Percentiles rank a stretch among this genome's conserved stretches.
Conservation (phyloP, 2,329 filamentous ascomycete genomes). For the Alternaria sp. region DNA sequence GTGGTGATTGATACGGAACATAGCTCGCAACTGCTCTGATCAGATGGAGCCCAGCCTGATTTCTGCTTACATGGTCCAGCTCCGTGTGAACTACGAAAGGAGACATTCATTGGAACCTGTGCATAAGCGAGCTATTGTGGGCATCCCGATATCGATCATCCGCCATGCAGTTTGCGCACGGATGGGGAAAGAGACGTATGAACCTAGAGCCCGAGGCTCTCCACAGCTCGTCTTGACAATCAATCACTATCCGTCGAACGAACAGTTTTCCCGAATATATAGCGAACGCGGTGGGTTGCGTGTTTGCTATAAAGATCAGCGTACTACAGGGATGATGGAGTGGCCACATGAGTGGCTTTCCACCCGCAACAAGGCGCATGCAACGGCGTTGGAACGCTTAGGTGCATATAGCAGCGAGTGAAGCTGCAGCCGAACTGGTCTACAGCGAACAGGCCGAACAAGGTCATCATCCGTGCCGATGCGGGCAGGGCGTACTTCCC, state of each 20-base stretch:
- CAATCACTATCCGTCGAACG: neutral
- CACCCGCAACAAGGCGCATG: slow-evolving; percentile 1
- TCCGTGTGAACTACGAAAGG: neutral
- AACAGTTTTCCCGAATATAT: neutral
- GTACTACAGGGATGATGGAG: neutral
- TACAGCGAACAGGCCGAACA: neutral
- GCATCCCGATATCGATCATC: neutral
- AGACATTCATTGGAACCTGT: neutral
- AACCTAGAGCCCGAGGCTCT: neutral
- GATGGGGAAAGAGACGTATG: slow-evolving; percentile 1
- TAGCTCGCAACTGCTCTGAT: neutral
- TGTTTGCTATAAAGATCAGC: neutral
- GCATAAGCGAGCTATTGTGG: neutral
- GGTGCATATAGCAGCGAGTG: neutral
- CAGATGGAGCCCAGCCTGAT: neutral
- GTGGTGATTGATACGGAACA: neutral
- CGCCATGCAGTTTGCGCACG: neutral
- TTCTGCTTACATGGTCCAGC: neutral
- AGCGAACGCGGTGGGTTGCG: neutral
- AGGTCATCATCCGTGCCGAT: neutral
- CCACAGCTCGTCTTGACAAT: neutral
- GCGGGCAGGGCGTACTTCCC: neutral
- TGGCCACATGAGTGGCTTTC: slow-evolving; percentile 3
- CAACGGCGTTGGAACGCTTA: neutral
- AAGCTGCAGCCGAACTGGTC: neutral